Percentiles rank a stretch among this genome's conserved stretches.
Evolutionary conservation across 116 monocot species (phyloP).

Genomic region (Cymodocea nodosa): DNA sequence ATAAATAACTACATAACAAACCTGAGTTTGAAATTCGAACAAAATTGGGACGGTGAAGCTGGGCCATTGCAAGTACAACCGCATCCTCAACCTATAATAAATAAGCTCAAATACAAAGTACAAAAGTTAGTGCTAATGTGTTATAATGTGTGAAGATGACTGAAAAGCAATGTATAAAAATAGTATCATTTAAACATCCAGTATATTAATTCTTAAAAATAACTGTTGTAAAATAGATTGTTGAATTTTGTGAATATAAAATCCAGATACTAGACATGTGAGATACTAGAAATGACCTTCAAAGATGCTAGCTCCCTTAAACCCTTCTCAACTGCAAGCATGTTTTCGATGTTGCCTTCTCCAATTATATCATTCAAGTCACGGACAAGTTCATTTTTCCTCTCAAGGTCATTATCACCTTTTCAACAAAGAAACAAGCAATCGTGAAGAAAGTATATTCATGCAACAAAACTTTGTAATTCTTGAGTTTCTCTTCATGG

Average conservation of each 20-base stretch:
- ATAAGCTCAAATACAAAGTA: not conserved
- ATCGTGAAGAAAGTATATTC: too few species aligned
- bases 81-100: constrained; percentile 77
- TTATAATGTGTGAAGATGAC: not conserved
- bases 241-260: not conserved
- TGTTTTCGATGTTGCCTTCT: constrained; percentile 92
- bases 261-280: not conserved
- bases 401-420: constrained; percentile 47
- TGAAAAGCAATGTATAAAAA: not conserved
- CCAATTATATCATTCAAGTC: constrained; percentile 61
- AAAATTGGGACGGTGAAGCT: constrained; percentile 49
- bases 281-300: constrained; percentile 41
- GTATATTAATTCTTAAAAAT: not conserved
- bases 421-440: too few species aligned
- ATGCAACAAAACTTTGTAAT: too few species aligned
- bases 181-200: not conserved
- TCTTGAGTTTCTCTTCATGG: too few species aligned
- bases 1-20: constrained; percentile 15
- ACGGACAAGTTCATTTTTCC: constrained; percentile 25
- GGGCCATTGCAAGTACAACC: constrained; percentile 63
- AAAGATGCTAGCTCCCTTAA: constrained; percentile 73
- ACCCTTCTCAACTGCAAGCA: constrained; percentile 92
- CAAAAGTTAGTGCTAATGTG: not conserved
- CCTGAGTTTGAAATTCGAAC: constrained; percentile 47
- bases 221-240: not conserved